Evolutionary conservation across 352 stramenopile species (phyloP), one percentile per base, ranked within the genome.

Genomic region (Globisporangium sylvaticum): DNA sequence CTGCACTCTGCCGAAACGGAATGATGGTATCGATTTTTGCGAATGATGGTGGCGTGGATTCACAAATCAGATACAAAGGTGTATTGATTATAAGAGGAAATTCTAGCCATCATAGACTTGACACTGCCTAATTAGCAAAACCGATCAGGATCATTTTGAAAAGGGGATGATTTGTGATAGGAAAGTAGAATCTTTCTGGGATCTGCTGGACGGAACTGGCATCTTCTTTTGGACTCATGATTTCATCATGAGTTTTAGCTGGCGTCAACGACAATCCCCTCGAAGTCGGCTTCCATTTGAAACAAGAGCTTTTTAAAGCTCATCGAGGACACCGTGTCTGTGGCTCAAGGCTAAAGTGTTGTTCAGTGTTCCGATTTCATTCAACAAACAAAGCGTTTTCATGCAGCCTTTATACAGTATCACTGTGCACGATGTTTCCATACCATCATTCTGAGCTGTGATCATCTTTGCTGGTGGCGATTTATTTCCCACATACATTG

Each of bases 31-130:
- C 20, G 22, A 24, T 39, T 60, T 46, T 60, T 46, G 55, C 55
- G 55, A 60, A 60, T 60, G 55, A 60, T 60, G 55, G 55, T 60
- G 31, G 29, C 14, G 29, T 58, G 25, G 15, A 25, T 37, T 58
- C 0, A 15, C 53, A 39, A 37, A 39, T 58, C 27, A 7, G 2
- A 25, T 58, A 25, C 2, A 24, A 25, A 4, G 4, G 53, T 29
- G 1, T 25, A 25, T 37, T 2, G 0, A 18, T 42, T 42, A 5
- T 4, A 18, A 18, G 12, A 42, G 34, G n/a, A n/a, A n/a, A n/a
- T n/a, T n/a, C n/a, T n/a, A n/a, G n/a, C n/a, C n/a, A n/a, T n/a
- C n/a, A n/a, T n/a, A n/a, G n/a, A n/a, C n/a, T n/a, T n/a, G n/a
- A n/a, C n/a, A n/a, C n/a, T n/a, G n/a, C n/a, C n/a, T n/a, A n/a